A percentile compares a stretch with the other conserved stretches of the same genome.
Evolutionary conservation across 768 basidiomycete genomes (phyloP).

Genomic region (Xerocomellus intermedius): DNA sequence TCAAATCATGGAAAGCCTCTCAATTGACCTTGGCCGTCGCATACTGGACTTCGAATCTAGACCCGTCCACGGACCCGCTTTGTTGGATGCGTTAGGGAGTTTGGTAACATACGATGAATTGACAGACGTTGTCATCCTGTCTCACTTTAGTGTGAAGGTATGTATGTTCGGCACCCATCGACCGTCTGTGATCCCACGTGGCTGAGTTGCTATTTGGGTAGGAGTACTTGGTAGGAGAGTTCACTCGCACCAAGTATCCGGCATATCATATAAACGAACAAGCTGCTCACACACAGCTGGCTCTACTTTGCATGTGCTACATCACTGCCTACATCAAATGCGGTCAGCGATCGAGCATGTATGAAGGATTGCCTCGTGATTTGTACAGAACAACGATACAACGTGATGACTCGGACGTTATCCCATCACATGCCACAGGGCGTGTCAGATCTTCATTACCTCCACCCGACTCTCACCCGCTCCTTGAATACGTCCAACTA

Average conservation of each 20-base stretch:
- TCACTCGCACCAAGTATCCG: not conserved
- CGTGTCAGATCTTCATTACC: not conserved
- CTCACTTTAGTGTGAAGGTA: conserved; percentile 11
- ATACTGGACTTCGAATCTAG: not conserved
- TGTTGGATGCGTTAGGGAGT: not conserved
- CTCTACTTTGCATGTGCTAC: conserved; percentile 8
- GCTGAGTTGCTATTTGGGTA: not conserved
- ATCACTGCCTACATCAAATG: not conserved
- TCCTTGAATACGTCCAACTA: conserved; percentile 6
- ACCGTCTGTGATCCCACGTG: not conserved
- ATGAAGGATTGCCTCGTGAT: no score
- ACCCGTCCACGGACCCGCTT: not conserved
- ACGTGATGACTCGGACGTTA: not conserved
- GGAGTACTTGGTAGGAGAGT: conserved; percentile 7
- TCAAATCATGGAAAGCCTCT: conserved; percentile 5
- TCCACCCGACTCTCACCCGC: not conserved
- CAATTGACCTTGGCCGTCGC: not conserved
- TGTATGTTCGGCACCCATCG: not conserved
- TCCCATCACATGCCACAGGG: not conserved
- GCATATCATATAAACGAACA: not conserved
- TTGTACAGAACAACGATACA: no score
- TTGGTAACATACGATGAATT: not conserved
- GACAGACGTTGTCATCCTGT: not conserved
- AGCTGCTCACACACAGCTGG: conserved; percentile 1
- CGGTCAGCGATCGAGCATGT: not conserved